Evolutionary conservation across 768 basidiomycete species (phyloP), one percentile per base, ranked within the genome.

Genomic region (Calocera viscosa): DNA sequence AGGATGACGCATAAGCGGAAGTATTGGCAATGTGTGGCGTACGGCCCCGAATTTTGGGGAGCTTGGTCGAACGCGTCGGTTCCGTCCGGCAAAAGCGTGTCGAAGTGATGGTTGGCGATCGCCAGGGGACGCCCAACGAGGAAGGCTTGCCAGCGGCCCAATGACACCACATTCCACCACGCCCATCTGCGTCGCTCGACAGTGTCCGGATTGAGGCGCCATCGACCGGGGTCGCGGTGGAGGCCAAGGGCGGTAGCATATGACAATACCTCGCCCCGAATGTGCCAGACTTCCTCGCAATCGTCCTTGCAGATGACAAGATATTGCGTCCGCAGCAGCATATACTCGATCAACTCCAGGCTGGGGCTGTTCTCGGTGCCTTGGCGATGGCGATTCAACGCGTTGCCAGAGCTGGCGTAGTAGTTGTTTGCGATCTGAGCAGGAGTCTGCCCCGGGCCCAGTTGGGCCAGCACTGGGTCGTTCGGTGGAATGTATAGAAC

Each of bases 111-210:
- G 2, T 89, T 86, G 2, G 87, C 84, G 66, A 92, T 86, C 32
- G 82, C 78, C 35, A 88, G 77, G 1, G 90, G 90, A 24, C 90
- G 81, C 17, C 90, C 91, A 74, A 92, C 89, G 82, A 90, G 82
- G 76, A 92, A 91, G 0, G 89, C 87, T 73, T 91, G 89, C 90
- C 90, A 92, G 70, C 89, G 90, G 70, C 64, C 24, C 40, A 43
- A 32, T 14, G 40, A 2, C 39, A 92, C 76, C 68, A 90, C 89
- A 75, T 92, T 89, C 90, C 90, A 92, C 90, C 90, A 92, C 7
- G 89, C 88, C 90, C 90, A 91, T 65, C 90, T 80, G 64, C 91
- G 80, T 67, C 90, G 82, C 74, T 91, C 90, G 38, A 88, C 86
- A 11, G 85, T 77, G 67, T 85, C 85, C 67, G 83, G 81, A 90